These are phyloP conservation scores for Teratosphaeria destructans DNA, from an alignment of 2,329 filamentous ascomycete species.

Conservation along the genomic window DNA sequence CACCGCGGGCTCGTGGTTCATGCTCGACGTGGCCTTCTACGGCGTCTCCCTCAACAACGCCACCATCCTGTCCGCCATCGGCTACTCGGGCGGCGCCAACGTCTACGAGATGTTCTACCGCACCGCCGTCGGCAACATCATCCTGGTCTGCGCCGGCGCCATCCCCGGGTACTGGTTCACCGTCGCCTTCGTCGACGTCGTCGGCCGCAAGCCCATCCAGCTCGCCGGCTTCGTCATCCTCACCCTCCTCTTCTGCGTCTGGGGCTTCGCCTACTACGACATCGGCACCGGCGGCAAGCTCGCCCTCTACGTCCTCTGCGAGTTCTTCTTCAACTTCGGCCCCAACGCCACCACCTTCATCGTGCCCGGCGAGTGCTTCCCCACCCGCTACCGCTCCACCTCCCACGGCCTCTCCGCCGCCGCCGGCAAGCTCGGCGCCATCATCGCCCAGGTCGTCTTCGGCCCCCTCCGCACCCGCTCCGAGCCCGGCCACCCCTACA, in stretches of 20 bases:
- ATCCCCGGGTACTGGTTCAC: slow-evolving; percentile 78
- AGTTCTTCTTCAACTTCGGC: slow-evolving; percentile 47
- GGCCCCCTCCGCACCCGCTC: slow-evolving; percentile 40
- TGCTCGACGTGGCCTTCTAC: slow-evolving; percentile 53
- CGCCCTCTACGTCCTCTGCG: slow-evolving; percentile 36
- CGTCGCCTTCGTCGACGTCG: slow-evolving; percentile 60
- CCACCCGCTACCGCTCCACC: slow-evolving; percentile 38
- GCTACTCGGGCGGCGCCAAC: slow-evolving; percentile 52
- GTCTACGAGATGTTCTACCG: slow-evolving; percentile 63
- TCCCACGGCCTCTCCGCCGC: slow-evolving; percentile 41
- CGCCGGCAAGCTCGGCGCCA: slow-evolving; percentile 39
- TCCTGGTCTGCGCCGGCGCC: slow-evolving; percentile 66
- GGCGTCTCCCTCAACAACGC: slow-evolving; percentile 64
- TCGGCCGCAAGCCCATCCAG: slow-evolving; percentile 71
- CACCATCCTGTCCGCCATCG: slow-evolving; percentile 60
- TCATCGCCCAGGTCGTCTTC: slow-evolving; percentile 41
- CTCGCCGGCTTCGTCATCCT: slow-evolving; percentile 42
- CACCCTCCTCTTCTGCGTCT: slow-evolving; percentile 39
- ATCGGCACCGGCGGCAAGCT: slow-evolving; percentile 34
- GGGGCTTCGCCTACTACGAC: slow-evolving; percentile 38
- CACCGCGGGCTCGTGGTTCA: slow-evolving; percentile 79
- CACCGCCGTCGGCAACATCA: slow-evolving; percentile 67
- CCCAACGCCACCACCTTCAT: slow-evolving; percentile 44
- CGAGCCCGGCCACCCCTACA: background rate
- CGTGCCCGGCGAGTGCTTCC: slow-evolving; percentile 43